These are phyloP conservation scores for Gossypium mustelinum DNA, from an alignment of 345 rosid genomes.

Conservation along the genomic window DNA sequence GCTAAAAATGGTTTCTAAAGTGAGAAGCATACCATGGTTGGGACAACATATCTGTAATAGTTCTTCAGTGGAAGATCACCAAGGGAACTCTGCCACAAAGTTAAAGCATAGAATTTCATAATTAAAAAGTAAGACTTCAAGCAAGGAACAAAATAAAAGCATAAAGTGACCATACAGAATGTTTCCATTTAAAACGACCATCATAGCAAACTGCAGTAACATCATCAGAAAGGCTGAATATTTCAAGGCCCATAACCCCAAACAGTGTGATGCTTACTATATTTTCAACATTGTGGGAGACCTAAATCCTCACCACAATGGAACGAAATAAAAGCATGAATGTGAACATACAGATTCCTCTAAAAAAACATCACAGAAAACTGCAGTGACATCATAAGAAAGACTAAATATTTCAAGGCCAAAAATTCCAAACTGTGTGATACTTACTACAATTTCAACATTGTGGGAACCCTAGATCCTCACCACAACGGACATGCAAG, in stretches of 20 bases:
- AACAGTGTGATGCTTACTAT: not conserved
- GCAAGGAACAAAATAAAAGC: not conserved
- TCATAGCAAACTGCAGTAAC: not conserved
- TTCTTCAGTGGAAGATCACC: conserved; percentile 97
- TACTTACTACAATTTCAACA: no score
- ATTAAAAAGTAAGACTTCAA: not conserved
- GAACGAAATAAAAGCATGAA: not conserved
- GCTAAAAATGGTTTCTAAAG: conserved; percentile 19
- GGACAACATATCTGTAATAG: conserved; percentile 92
- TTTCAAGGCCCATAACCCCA: not conserved
- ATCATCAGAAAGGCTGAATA: not conserved
- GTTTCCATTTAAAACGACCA: not conserved
- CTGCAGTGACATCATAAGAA: not conserved
- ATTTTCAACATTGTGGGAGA: not conserved
- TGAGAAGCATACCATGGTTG: conserved; percentile 55
- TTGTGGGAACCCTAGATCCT: no score
- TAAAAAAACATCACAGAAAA: not conserved
- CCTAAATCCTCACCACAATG: not conserved
- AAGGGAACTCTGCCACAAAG: conserved; percentile 81
- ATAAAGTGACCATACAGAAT: not conserved
- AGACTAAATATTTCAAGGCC: not conserved
- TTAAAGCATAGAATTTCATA: conserved; percentile 11
- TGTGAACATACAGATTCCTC: not conserved
- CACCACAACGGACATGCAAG: not conserved
- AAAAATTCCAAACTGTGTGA: not conserved